Evolutionary conservation across 257 asterid genomes (phyloP).

Genomic region (Coffea canephora): DNA sequence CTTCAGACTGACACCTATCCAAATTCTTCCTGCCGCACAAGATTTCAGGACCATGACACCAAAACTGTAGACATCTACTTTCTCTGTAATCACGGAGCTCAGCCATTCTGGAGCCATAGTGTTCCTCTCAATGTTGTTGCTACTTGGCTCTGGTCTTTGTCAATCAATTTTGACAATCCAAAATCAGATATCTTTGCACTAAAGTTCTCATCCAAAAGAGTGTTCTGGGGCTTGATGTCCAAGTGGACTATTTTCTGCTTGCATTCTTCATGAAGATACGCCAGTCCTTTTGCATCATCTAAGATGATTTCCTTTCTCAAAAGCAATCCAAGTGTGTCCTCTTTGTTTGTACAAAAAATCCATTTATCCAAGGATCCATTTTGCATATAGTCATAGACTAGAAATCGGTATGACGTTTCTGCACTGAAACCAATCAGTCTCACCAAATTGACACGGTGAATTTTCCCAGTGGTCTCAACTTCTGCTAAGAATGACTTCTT

Average conservation of each 20-base stretch:
- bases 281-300: slow-evolving; percentile 25
- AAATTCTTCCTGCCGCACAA: slow-evolving; percentile 26
- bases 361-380: slow-evolving; percentile 33
- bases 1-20: slow-evolving; percentile 13
- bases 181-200: slow-evolving; percentile 30
- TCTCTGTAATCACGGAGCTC: slow-evolving; percentile 19
- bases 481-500: slow-evolving; percentile 25
- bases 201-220: slow-evolving; percentile 20
- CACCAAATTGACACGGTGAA: slow-evolving; percentile 29
- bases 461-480: slow-evolving; percentile 26
- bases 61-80: slow-evolving; percentile 31
- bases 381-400: slow-evolving; percentile 26
- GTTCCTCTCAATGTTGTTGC: slow-evolving; percentile 27
- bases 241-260: slow-evolving; percentile 21
- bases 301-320: slow-evolving; percentile 14
- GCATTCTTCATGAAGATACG: slow-evolving; percentile 36
- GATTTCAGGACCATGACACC: slow-evolving; percentile 24
- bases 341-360: slow-evolving; percentile 15
- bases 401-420: slow-evolving; percentile 20
- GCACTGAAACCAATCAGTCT: slow-evolving; percentile 27
- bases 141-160: slow-evolving; percentile 20
- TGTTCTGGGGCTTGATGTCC: slow-evolving; percentile 37
- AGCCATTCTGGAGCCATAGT: slow-evolving; percentile 31
- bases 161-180: slow-evolving; percentile 22
- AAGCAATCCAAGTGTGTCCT: slow-evolving; percentile 13